phyloP scores from a whole-genome alignment of 371 early-diverging fungal species.

The Mucor racemosus region DNA sequence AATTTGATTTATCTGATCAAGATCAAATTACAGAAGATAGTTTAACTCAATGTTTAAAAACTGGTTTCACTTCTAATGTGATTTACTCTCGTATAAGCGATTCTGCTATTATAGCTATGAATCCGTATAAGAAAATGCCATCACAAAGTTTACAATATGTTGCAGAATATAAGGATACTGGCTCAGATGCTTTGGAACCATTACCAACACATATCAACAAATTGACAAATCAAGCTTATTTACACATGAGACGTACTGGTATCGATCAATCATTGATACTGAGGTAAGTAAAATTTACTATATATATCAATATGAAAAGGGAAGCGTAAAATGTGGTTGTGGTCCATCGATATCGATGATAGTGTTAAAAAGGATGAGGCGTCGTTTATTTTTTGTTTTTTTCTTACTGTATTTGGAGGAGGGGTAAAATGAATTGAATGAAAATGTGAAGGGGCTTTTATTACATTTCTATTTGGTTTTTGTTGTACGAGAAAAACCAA shows the following conservation, averaged over 20 bases:
- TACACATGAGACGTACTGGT: slow-evolving; percentile 85
- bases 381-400: neutral
- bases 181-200: slow-evolving; percentile 53
- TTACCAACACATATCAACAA: slow-evolving; percentile 88
- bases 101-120: slow-evolving; percentile 62
- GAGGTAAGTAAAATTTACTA: slow-evolving; percentile 52
- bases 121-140: slow-evolving; percentile 58
- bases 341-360: slow-evolving; percentile 22
- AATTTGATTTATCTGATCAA: slow-evolving; percentile 20
- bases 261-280: slow-evolving; percentile 82
- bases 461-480: neutral
- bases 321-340: slow-evolving; percentile 23
- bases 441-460: slow-evolving; percentile 9
- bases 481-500: neutral
- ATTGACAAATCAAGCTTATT: slow-evolving; percentile 71
- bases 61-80: slow-evolving; percentile 51
- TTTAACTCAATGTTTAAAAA: slow-evolving; percentile 18
- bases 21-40: slow-evolving; percentile 21
- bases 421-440: slow-evolving; percentile 9
- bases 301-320: neutral
- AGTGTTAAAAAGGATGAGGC: neutral
- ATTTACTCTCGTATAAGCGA: slow-evolving; percentile 71
- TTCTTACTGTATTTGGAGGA: neutral
- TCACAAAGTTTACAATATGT: slow-evolving; percentile 69
- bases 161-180: slow-evolving; percentile 69